Conservation (phyloP, 2,329 filamentous ascomycete genomes). For the Huntiella decipiens region DNA sequence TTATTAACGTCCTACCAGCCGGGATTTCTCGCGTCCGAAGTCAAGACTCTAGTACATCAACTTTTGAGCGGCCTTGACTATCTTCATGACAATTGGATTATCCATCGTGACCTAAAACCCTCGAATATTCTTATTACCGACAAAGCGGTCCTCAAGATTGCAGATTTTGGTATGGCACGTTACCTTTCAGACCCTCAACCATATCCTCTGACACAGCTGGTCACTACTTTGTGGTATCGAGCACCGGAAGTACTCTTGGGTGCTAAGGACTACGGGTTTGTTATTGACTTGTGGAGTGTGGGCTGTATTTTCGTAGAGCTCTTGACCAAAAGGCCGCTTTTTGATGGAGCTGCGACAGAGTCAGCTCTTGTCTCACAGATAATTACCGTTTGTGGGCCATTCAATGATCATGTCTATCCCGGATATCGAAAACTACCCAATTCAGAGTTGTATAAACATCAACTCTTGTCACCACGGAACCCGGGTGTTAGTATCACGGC, state of each 20-base stretch:
- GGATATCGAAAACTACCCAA: slow-evolving; percentile 74
- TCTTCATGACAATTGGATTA: slow-evolving; percentile 75
- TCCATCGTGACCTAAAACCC: slow-evolving; percentile 86
- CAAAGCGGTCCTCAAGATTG: slow-evolving; percentile 82
- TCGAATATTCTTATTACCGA: slow-evolving; percentile 92
- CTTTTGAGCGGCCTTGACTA: slow-evolving; percentile 64
- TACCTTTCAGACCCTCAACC: slow-evolving; percentile 63
- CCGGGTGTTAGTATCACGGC: slow-evolving; percentile 19
- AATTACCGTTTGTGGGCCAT: slow-evolving; percentile 75
- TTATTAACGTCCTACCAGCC: slow-evolving; percentile 88
- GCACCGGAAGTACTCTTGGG: slow-evolving; percentile 80
- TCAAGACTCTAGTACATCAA: slow-evolving; percentile 76
- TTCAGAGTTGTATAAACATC: slow-evolving; percentile 45
- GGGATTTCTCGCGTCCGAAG: slow-evolving; percentile 79
- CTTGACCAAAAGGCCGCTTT: slow-evolving; percentile 58
- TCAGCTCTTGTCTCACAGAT: slow-evolving; percentile 77
- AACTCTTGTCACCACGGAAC: slow-evolving; percentile 16
- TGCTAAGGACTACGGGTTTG: slow-evolving; percentile 49
- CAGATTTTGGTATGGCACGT: slow-evolving; percentile 94
- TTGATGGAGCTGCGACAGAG: slow-evolving; percentile 71
- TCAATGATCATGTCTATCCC: slow-evolving; percentile 69
- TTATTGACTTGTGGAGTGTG: slow-evolving; percentile 88
- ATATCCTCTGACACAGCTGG: slow-evolving; percentile 67
- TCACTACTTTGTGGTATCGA: slow-evolving; percentile 95
- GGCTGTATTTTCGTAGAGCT: slow-evolving; percentile 94